Conservation (phyloP, 805 yeast genomes). For the Wickerhamomyces ciferrii region DNA sequence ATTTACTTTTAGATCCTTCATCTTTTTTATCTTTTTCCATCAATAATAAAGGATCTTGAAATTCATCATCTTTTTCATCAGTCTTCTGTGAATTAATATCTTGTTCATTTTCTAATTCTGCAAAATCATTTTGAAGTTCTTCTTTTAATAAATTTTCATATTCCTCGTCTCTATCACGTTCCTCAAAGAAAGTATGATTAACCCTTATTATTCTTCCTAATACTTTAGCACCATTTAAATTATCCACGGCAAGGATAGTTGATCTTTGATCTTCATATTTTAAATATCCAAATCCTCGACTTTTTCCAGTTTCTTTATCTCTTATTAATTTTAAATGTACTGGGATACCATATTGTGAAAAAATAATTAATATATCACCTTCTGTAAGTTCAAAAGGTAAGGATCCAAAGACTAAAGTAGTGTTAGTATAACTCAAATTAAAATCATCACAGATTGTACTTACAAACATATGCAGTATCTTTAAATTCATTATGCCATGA, state of each 20-base stretch:
- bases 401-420: conserved; percentile 49
- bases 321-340: conserved; percentile 66
- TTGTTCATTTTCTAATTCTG: conserved; percentile 6
- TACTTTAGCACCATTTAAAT: conserved; percentile 63
- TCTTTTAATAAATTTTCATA: conserved; percentile 33
- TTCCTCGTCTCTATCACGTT: conserved; percentile 45
- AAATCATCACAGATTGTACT: too few relatives aligned
- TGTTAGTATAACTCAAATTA: too few relatives aligned
- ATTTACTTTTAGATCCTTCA: not conserved
- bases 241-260: conserved; percentile 82
- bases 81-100: not conserved
- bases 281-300: conserved; percentile 74
- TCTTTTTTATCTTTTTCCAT: conserved; percentile 6
- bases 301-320: conserved; percentile 58
- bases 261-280: conserved; percentile 81
- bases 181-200: conserved; percentile 65
- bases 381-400: conserved; percentile 62
- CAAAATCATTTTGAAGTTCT: conserved; percentile 26
- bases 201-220: conserved; percentile 51
- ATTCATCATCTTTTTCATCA: conserved; percentile 15
- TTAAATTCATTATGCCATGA: conserved; percentile 89
- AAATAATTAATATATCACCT: conserved; percentile 69
- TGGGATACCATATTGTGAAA: conserved; percentile 88
- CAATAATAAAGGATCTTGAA: conserved; percentile 19
- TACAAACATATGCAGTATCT: conserved; percentile 68